Evolutionary conservation across 2,329 filamentous ascomycete genomes (phyloP), one percentile per base, ranked within the genome.

Genomic region (Simplicillium aogashimaense): DNA sequence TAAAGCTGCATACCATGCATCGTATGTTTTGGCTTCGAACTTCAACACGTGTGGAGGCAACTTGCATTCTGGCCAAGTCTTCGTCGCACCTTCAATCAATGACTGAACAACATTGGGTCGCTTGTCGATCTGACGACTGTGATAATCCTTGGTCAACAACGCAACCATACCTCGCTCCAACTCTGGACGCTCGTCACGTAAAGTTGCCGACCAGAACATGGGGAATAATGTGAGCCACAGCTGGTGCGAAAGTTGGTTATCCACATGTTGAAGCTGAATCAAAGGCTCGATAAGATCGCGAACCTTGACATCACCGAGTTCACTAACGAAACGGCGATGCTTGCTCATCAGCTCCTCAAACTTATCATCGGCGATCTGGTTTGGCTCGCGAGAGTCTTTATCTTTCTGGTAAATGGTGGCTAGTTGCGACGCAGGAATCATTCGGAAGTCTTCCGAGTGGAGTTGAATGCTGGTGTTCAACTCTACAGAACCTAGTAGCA

Each of bases 11-110:
- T 98, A 98, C 94, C 92, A 98, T 1, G 83, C 86, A 60, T 95
- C 89, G 56, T 94, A 98, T 0, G 87, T 95, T 58, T 86, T 86
- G 15, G 88, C 90, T 41, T 94, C 76, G 51, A 89, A 97, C 57
- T 98, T 98, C 65, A 98, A 79, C 30, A 97, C 87, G 54, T 98
- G 92, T 0, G 92, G 87, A 7, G 92, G 92, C 37, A 98, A 80
- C 62, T 92, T 94, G 63, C 92, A 94, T 16, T 86, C 76, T 0
- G 92, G 90, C 64, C 76, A 85, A 2, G 89, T 81, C 53, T 83
- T 84, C 12, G 89, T 86, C 29, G 86, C 83, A 32, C 87, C 92
- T 52, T 94, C 86, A 6, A 98, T 73, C 43, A 99, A 72, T 7
- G 89, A 92, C 53, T 95, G 86, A 3, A 98, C 81, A 29, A 95